phyloP scores from a whole-genome alignment of 768 basidiomycete genomes.

The Termitomyces sp. region DNA sequence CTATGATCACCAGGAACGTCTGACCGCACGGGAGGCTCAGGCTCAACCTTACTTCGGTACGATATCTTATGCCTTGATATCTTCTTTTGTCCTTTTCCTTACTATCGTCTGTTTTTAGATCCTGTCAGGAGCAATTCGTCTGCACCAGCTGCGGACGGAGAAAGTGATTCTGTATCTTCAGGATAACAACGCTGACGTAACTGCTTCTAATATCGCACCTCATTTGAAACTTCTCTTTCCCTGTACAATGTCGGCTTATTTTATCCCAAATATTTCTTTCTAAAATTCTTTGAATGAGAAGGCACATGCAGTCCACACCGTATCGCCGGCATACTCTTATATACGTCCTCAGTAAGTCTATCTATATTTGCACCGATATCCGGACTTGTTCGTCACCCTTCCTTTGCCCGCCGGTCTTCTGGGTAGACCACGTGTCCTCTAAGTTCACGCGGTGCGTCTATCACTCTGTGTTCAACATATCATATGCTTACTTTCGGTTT shows the following conservation, averaged over 20 bases:
- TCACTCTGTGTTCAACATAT: neutral
- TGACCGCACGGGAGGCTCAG: conserved; percentile 93
- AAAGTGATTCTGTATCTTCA: conserved; percentile 57
- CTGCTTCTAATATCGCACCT: conserved; percentile 11
- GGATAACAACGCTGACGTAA: conserved; percentile 25
- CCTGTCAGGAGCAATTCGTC: conserved; percentile 50
- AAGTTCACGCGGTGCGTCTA: conserved; percentile 12
- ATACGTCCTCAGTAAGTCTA: neutral
- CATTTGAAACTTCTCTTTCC: conserved; percentile 5
- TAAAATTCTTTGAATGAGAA: neutral
- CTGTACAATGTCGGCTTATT: conserved; percentile 13
- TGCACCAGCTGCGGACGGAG: conserved; percentile 46
- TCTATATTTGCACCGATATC: neutral
- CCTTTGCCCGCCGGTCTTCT: neutral
- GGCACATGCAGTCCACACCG: neutral
- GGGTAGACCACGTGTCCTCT: conserved; percentile 4
- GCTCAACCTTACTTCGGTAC: conserved; percentile 89
- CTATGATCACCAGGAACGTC: conserved; percentile 95
- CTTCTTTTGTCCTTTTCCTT: conserved; percentile 14
- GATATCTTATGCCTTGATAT: conserved; percentile 12
- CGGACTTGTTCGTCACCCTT: neutral
- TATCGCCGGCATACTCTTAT: neutral
- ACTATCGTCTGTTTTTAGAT: conserved; percentile 33
- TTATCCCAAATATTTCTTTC: conserved; percentile 6
- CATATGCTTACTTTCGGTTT: conserved; percentile 9